phyloP scores from a whole-genome alignment of 106 monocot genomes.

The Dendrobium nobile region DNA sequence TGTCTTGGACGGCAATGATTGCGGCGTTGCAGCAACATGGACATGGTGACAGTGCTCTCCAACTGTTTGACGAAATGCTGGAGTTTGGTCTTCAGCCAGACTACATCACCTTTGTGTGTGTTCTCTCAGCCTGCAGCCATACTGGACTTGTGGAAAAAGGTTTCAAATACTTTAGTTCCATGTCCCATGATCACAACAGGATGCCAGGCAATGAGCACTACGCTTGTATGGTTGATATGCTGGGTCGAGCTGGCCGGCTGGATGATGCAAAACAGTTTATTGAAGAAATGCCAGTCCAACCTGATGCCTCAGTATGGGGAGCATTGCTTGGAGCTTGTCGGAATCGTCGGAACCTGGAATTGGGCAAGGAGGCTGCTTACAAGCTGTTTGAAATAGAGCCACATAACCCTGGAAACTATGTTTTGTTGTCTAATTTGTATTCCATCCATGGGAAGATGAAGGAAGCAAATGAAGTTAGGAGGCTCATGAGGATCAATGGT shows the following conservation, averaged over 20 bases:
- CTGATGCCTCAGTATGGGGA: conserved; percentile 58
- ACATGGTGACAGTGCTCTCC: conserved; percentile 20
- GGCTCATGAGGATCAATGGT: conserved; percentile 46
- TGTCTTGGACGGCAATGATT: conserved; percentile 71
- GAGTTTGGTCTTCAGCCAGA: conserved; percentile 31
- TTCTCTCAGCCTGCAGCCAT: conserved; percentile 63
- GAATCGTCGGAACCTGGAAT: conserved; percentile 28
- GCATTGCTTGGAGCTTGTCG: conserved; percentile 58
- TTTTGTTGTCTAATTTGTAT: conserved; percentile 63
- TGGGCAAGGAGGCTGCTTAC: conserved; percentile 45
- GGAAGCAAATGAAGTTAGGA: conserved; percentile 43
- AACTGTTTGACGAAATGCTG: conserved; percentile 65
- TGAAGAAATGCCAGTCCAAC: conserved; percentile 32
- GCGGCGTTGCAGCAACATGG: conserved; percentile 54
- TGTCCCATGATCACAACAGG: conserved; percentile 31
- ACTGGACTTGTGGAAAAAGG: conserved; percentile 43
- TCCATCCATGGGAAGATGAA: conserved; percentile 41
- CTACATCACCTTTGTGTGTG: conserved; percentile 48
- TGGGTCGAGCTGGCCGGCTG: conserved; percentile 47
- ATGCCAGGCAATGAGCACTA: conserved; percentile 53
- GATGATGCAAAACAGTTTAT: conserved; percentile 56
- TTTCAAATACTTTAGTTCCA: conserved; percentile 30
- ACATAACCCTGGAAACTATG: conserved; percentile 53
- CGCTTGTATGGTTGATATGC: conserved; percentile 75
- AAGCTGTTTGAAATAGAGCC: conserved; percentile 66